Percentiles rank a stretch among this genome's conserved stretches.
Conservation (phyloP, 2,329 filamentous ascomycete species). For the Xylariaceae sp. region DNA sequence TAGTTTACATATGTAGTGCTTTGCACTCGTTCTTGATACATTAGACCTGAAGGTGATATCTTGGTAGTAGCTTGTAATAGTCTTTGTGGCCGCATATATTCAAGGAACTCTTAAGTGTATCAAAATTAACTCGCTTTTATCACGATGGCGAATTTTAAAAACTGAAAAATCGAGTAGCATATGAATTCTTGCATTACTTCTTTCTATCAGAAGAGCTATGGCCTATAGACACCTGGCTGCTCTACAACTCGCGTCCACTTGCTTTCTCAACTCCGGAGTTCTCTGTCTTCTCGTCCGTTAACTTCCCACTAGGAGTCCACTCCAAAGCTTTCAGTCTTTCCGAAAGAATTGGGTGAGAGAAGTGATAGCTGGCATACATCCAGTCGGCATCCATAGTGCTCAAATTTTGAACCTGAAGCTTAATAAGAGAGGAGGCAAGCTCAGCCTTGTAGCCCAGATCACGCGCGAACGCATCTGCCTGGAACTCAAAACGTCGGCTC, state of each 20-base stretch:
- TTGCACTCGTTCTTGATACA: no score
- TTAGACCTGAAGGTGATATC: no score
- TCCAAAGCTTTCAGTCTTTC: constrained; percentile 90
- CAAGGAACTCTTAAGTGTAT: no score
- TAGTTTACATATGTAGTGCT: no score
- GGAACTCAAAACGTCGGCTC: constrained; percentile 92
- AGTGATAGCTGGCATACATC: constrained; percentile 98
- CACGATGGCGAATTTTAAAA: no score
- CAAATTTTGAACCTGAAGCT: constrained; percentile 97
- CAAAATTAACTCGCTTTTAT: no score
- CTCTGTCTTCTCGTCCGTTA: constrained; percentile 57
- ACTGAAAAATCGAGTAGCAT: no score
- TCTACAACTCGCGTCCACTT: constrained; percentile 68
- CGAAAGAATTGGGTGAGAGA: constrained; percentile 94
- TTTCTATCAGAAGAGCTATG: not conserved
- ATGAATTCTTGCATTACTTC: constrained; percentile 1
- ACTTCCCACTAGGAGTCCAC: constrained; percentile 74
- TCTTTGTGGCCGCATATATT: no score
- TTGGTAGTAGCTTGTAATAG: no score
- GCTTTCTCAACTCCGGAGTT: constrained; percentile 66
- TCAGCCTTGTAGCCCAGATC: constrained; percentile 83
- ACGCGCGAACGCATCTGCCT: constrained; percentile 90
- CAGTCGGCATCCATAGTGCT: constrained; percentile 99
- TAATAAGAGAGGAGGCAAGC: constrained; percentile 87
- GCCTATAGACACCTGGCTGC: not conserved